Conservation (phyloP, 768 basidiomycete genomes). For the Scleroderma citrinum region DNA sequence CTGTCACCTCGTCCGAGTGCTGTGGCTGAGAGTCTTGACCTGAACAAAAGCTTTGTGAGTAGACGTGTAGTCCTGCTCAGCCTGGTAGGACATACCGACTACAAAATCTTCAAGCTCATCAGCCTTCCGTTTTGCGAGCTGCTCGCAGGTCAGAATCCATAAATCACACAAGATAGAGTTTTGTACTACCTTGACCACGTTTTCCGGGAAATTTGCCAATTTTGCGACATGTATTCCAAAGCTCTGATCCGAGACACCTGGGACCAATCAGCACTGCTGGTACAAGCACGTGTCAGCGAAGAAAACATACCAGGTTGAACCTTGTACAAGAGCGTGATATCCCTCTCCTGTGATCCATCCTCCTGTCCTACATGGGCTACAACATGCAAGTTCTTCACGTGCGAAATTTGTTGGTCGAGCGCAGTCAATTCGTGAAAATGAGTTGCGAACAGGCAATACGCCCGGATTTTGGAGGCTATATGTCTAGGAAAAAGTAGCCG, state of each 20-base stretch:
- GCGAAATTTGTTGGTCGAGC: constrained; percentile 75
- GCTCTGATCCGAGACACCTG: constrained; percentile 92
- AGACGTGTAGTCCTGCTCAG: background rate
- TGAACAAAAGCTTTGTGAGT: background rate
- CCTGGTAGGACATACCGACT: constrained; percentile 29
- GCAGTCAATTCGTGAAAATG: constrained; percentile 98
- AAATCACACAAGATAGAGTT: background rate
- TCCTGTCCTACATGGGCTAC: constrained; percentile 79
- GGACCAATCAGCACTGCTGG: background rate
- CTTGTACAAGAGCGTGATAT: constrained; percentile 78
- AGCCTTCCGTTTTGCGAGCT: constrained; percentile 90
- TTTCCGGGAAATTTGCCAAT: constrained; percentile 96
- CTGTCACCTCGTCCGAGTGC: constrained; percentile 54
- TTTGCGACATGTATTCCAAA: constrained; percentile 98
- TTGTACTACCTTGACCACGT: constrained; percentile 68
- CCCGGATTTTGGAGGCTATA: constrained; percentile 87
- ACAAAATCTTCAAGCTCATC: constrained; percentile 88
- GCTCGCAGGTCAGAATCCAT: constrained; percentile 3
- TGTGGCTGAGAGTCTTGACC: constrained; percentile 34
- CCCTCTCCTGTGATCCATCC: constrained; percentile 45
- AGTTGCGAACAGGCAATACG: constrained; percentile 94
- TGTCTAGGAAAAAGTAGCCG: constrained; percentile 49
- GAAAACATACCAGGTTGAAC: constrained; percentile 63
- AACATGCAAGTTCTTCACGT: constrained; percentile 94
- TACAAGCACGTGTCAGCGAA: background rate